These are phyloP conservation scores for Salix exigua DNA, from an alignment of 345 rosid species.

Conservation along the genomic window DNA sequence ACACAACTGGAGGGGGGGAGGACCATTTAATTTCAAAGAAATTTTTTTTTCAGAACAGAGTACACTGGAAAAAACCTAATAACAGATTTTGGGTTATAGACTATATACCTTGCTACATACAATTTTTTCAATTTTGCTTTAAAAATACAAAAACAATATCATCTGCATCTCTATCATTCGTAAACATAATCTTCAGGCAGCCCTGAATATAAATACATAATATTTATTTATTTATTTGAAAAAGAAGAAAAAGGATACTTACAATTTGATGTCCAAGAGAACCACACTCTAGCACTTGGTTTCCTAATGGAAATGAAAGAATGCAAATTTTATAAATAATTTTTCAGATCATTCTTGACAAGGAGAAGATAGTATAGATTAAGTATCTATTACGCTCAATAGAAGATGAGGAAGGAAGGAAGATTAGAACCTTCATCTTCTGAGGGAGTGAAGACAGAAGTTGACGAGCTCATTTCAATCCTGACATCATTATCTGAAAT, in stretches of 20 bases:
- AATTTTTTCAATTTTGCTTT: too few species aligned
- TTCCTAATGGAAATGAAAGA: conserved; percentile 26
- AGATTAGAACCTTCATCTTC: conserved; percentile 19
- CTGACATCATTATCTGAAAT: conserved; percentile 25
- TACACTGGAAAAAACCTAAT: too few species aligned
- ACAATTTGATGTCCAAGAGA: conserved; percentile 35
- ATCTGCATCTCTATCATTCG: background rate
- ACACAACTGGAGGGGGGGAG: too few species aligned
- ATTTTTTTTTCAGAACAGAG: too few species aligned
- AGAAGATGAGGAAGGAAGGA: too few species aligned
- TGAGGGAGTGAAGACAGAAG: conserved; percentile 13
- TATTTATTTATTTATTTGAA: background rate
- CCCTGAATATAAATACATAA: too few species aligned
- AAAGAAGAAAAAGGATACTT: conserved; percentile 15
- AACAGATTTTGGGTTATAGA: too few species aligned
- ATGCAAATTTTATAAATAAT: conserved; percentile 1
- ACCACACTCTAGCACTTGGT: conserved; percentile 19
- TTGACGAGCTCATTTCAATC: conserved; percentile 7
- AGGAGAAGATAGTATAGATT: background rate
- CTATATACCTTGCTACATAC: too few species aligned
- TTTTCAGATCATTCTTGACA: background rate
- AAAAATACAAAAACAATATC: too few species aligned
- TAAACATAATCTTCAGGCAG: background rate
- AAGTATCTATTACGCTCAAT: too few species aligned
- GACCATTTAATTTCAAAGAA: too few species aligned